phyloP scores from a whole-genome alignment of 371 early-diverging fungal species.

The Synchytrium microbalum region DNA sequence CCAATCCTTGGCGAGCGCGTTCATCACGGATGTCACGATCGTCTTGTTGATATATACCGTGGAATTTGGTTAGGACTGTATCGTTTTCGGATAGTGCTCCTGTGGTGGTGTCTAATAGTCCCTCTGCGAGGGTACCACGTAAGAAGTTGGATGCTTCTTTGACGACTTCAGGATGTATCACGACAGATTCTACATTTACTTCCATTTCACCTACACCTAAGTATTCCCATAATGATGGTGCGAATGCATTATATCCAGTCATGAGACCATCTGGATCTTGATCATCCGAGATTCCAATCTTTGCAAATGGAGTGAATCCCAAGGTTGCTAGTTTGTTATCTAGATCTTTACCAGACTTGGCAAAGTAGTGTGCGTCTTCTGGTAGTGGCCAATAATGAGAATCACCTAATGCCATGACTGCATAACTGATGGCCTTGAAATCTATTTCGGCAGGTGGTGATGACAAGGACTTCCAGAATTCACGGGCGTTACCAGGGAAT shows the following conservation, averaged over 20 bases:
- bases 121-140: slow-evolving; percentile 83
- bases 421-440: slow-evolving; percentile 42
- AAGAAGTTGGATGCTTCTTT: slow-evolving; percentile 82
- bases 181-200: slow-evolving; percentile 26
- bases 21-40: slow-evolving; percentile 87
- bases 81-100: slow-evolving; percentile 80
- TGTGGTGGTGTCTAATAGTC: slow-evolving; percentile 71
- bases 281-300: slow-evolving; percentile 79
- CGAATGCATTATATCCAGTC: slow-evolving; percentile 72
- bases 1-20: slow-evolving; percentile 73
- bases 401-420: slow-evolving; percentile 88
- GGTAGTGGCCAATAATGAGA: slow-evolving; percentile 91
- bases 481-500: slow-evolving; percentile 80
- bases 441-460: slow-evolving; percentile 39
- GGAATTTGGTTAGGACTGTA: slow-evolving; percentile 89
- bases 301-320: slow-evolving; percentile 57
- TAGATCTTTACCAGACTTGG: slow-evolving; percentile 79
- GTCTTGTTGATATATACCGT: slow-evolving; percentile 93
- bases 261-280: slow-evolving; percentile 85
- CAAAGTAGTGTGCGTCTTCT: slow-evolving; percentile 81
- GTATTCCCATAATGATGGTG: slow-evolving; percentile 71
- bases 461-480: slow-evolving; percentile 72
- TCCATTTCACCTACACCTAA: slow-evolving; percentile 54
- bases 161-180: slow-evolving; percentile 75
- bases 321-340: slow-evolving; percentile 68